Base-by-base conservation (phyloP, 768 basidiomycete genomes). In the Hypholoma fasciculare region DNA sequence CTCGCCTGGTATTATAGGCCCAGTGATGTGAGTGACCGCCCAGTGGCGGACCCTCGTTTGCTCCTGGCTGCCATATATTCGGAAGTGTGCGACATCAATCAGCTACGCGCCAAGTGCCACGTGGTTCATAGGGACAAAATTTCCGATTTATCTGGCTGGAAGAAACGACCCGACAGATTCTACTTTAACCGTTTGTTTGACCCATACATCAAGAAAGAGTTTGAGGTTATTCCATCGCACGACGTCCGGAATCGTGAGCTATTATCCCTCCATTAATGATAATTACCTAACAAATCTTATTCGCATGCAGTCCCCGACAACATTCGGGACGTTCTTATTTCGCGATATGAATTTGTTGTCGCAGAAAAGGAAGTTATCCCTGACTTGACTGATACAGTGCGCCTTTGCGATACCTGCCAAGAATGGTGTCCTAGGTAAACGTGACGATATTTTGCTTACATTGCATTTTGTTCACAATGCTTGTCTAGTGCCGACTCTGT, bases 1-100 rank as follows among this genome's bases (percentile, higher is more conserved):
- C 81, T 98, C 55, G 93, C 93, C 46, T 95, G 95, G 86, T 98
- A 96, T 78, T 97, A 98, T 78, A 92, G 96, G 63, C 94, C 94
- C 52, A 86, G 89, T 75, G 96, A 98, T 83, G 92, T 98, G 65
- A 92, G 89, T 70, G 93, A 94, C 78, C 89, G 96, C 57, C 84
- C 89, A 27, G 88, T 94, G 58, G 85, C 90, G 57, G 96, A 99
- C 78, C 90, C 89, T 64, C 89, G 97, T 61, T 82, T 97, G 47
- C 84, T 99, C 59, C 84, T 96, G 61, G 95, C 96, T 46, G 93
- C 96, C 62, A 96, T 98, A 74, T 96, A 95, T 77, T 92, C 94
- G 55, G 96, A 98, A 78, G 85, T 95, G 52, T 93, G 94, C 79
- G 96, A 97, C 74, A 86, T 97, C 74, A 89, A 87, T 73, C 92